Evolutionary conservation across 768 basidiomycete species (phyloP).

Genomic region (Leccinum broughii): DNA sequence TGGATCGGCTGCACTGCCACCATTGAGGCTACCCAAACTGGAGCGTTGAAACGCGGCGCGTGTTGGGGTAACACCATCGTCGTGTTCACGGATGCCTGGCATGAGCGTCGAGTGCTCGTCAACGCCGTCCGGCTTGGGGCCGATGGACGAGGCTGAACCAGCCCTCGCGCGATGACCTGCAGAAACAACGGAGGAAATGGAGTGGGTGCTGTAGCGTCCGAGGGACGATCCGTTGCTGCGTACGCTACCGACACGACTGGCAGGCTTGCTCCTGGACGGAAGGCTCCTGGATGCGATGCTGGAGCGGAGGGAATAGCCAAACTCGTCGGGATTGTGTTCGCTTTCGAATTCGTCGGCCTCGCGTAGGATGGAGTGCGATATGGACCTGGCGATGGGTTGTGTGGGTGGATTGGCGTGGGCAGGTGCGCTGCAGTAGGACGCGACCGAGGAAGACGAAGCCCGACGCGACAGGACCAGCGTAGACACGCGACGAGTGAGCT

Average conservation of each 20-base stretch:
- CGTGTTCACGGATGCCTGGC: slow-evolving; percentile 31
- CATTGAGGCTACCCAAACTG: slow-evolving; percentile 27
- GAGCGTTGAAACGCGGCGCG: slow-evolving; percentile 30
- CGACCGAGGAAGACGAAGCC: slow-evolving; percentile 46
- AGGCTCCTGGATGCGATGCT: slow-evolving; percentile 21
- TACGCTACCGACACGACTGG: slow-evolving; percentile 22
- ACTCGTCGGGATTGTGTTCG: slow-evolving; percentile 20
- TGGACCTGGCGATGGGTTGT: slow-evolving; percentile 27
- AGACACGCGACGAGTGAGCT: slow-evolving; percentile 63
- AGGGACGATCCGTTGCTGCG: slow-evolving; percentile 26
- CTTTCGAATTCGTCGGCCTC: slow-evolving; percentile 27
- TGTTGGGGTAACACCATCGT: slow-evolving; percentile 32
- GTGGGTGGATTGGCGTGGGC: slow-evolving; percentile 13
- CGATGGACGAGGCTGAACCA: slow-evolving; percentile 18
- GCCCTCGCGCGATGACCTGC: slow-evolving; percentile 10
- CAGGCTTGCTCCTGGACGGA: slow-evolving; percentile 23
- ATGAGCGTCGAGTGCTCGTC: slow-evolving; percentile 21
- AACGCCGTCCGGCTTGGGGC: not conserved
- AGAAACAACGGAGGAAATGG: slow-evolving; percentile 17
- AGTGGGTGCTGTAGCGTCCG: slow-evolving; percentile 25
- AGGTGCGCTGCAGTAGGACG: slow-evolving; percentile 16
- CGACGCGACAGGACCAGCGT: slow-evolving; percentile 50
- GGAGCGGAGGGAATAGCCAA: slow-evolving; percentile 21
- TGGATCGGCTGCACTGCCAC: slow-evolving; percentile 19
- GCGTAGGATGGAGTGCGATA: slow-evolving; percentile 33